phyloP scores from a whole-genome alignment of 1,284 basidiomycete species.

The Ustilago trichophora region DNA sequence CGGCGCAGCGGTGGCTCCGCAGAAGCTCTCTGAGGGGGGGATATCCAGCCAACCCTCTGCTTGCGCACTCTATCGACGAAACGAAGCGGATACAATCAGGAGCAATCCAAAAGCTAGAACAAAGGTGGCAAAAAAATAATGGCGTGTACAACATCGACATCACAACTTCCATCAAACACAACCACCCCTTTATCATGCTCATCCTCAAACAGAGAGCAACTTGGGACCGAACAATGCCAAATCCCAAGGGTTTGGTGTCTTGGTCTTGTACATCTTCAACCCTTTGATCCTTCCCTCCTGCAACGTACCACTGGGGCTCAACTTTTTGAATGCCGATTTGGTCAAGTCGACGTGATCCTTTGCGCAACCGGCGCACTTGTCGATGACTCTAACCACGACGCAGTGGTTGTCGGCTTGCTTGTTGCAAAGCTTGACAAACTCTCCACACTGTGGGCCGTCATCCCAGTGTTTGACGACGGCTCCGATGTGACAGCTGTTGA shows the following conservation, averaged over 20 bases:
- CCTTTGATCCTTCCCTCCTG: slow-evolving; percentile 54
- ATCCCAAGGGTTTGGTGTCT: slow-evolving; percentile 57
- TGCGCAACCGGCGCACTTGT: slow-evolving; percentile 61
- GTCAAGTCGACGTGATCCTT: slow-evolving; percentile 57
- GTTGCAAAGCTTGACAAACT: slow-evolving; percentile 64
- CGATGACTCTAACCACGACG: slow-evolving; percentile 57
- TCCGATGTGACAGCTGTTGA: slow-evolving; percentile 57
- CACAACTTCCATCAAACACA: too few species aligned
- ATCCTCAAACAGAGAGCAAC: slow-evolving; percentile 37
- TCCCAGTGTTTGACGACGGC: slow-evolving; percentile 53
- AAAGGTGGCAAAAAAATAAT: too few species aligned
- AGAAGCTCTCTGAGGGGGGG: too few species aligned
- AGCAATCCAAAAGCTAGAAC: too few species aligned
- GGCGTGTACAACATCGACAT: too few species aligned
- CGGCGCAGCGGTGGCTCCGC: too few species aligned
- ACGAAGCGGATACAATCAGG: too few species aligned
- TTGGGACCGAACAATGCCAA: slow-evolving; percentile 54
- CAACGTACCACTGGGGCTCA: slow-evolving; percentile 50
- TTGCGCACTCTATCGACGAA: too few species aligned
- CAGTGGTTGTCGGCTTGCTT: slow-evolving; percentile 40
- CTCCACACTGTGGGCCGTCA: slow-evolving; percentile 56
- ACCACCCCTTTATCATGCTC: too few species aligned
- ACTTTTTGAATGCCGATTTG: slow-evolving; percentile 60
- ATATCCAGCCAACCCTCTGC: too few species aligned
- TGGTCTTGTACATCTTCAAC: slow-evolving; percentile 51